Evolutionary conservation across 176 grass and related monocot species (phyloP).

Genomic region (Eleusine indica): DNA sequence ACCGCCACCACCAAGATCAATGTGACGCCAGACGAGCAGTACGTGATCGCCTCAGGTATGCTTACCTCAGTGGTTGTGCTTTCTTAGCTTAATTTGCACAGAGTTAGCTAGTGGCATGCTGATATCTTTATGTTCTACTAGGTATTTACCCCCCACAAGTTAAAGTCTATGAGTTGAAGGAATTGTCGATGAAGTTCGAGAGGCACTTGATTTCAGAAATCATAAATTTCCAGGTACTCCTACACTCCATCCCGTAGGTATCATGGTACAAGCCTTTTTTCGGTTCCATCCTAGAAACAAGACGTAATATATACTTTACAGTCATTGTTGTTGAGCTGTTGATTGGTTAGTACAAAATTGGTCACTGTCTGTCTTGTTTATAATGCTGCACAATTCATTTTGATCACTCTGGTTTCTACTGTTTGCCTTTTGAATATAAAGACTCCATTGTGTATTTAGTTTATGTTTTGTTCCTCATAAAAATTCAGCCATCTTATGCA

Average conservation of each 20-base stretch:
- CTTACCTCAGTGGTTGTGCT: constrained; percentile 7
- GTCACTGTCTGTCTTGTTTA: neutral
- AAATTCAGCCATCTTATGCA: neutral
- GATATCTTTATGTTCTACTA: constrained; percentile 25
- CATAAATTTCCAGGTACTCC: constrained; percentile 78
- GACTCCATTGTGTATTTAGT: neutral
- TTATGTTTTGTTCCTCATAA: neutral
- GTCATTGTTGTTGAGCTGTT: neutral
- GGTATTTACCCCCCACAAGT: constrained; percentile 95
- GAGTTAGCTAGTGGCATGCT: neutral
- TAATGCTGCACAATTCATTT: neutral
- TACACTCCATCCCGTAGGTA: neutral
- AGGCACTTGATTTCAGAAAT: constrained; percentile 91
- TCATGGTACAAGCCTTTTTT: neutral
- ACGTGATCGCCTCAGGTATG: constrained; percentile 83
- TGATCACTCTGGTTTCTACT: neutral
- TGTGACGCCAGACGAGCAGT: constrained; percentile 70
- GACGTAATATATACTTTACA: neutral
- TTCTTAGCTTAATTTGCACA: neutral
- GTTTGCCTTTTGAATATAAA: neutral
- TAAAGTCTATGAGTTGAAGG: constrained; percentile 87
- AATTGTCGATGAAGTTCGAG: constrained; percentile 94
- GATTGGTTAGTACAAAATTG: neutral
- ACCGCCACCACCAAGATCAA: constrained; percentile 77
- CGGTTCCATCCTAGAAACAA: constrained; percentile 1